Conservation (phyloP, 2,329 filamentous ascomycete genomes). For the Coniochaeta prunicola region DNA sequence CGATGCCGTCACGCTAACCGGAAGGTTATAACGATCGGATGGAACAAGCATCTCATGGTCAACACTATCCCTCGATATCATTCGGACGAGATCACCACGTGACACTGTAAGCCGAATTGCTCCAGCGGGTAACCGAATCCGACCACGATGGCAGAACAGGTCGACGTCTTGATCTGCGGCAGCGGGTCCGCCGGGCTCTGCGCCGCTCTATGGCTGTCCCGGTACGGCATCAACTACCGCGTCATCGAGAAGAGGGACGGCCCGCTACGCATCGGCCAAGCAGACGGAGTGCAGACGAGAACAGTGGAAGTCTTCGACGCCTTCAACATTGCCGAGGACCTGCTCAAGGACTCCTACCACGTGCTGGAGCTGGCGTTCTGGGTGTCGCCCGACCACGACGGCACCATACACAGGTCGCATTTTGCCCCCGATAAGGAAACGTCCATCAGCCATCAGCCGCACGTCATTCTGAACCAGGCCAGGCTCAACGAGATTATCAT, state of each 20-base stretch:
- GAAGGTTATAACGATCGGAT: neutral
- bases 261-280: slow-evolving; percentile 50
- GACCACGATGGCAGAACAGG: slow-evolving; percentile 10
- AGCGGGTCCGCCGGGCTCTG: slow-evolving; percentile 56
- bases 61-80: neutral
- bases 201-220: slow-evolving; percentile 53
- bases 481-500: slow-evolving; percentile 48
- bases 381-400: slow-evolving; percentile 24
- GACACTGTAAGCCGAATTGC: neutral
- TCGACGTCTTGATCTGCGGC: slow-evolving; percentile 54
- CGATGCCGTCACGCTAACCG: neutral
- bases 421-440: slow-evolving; percentile 46
- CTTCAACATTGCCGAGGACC: slow-evolving; percentile 44
- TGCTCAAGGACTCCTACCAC: slow-evolving; percentile 51
- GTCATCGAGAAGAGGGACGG: slow-evolving; percentile 51
- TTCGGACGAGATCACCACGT: neutral
- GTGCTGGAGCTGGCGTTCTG: slow-evolving; percentile 52
- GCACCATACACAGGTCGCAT: slow-evolving; percentile 35
- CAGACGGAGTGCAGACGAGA: slow-evolving; percentile 55
- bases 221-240: slow-evolving; percentile 45
- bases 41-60: neutral
- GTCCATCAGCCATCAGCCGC: slow-evolving; percentile 44
- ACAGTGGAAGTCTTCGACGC: slow-evolving; percentile 57
- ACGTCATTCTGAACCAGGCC: slow-evolving; percentile 51
- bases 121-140: neutral